Base-by-base conservation (phyloP, 441 rosid genomes). In the Erodium moschatum region DNA sequence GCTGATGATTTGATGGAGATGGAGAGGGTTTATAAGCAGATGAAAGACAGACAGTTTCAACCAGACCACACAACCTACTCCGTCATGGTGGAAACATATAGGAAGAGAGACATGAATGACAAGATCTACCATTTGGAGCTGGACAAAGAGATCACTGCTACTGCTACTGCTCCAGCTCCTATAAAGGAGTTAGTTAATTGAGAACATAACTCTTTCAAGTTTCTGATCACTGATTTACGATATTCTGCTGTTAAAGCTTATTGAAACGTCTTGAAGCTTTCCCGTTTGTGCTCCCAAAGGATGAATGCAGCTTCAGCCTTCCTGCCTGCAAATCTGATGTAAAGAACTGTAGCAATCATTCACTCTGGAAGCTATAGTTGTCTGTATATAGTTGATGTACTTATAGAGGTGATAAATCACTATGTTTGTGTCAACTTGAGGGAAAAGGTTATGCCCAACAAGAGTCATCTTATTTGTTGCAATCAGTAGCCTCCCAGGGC, bases 1-100 rank as follows among this genome's bases (percentile, higher is more conserved):
- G 90, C 93, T 0, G 90, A 82, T 35, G 97, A 91, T 81, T 73
- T 91, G 73, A 78, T 87, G 82, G 97, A 93, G 85, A 91, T 93
- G 97, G 97, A 89, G 75, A 85, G 95, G 74, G 94, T 88, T 48
- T 93, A 79, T 71, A 80, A 77, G 70, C 78, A 81, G 67, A 91
- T 93, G 98, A 91, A 84, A 74, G 93, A 86, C 42, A 83, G 82
- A 69, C 82, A 84, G 40, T 85, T 89, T 27, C 82, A 54, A 10
- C 81, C 81, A 0, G 86, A 89, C 81, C 81, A 81, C 12, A 77
- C 70, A 67, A 91, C 95, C 66, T 90, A 83, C 81, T 75, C 84
- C 54, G 75, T 83, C 71, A 84, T 93, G 96, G 80, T 78, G 6
- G 89, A 93, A 68, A 92, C 96, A 5, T 93, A 86, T 77, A 76